phyloP scores from a whole-genome alignment of 2,329 filamentous ascomycete species.

The Fusarium cicatricum region DNA sequence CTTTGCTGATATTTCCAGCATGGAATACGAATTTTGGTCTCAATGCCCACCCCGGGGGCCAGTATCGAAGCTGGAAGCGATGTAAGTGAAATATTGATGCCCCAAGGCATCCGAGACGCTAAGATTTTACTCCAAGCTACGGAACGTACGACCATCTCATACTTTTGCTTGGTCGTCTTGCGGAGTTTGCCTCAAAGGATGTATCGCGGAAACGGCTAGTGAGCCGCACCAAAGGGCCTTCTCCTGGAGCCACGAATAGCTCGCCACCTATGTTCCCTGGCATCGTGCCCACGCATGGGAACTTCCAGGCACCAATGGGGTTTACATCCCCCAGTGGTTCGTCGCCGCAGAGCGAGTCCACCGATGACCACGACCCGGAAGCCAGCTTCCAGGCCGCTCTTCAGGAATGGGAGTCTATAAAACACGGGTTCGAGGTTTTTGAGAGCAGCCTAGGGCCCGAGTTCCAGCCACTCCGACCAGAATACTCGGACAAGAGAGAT shows the following conservation, averaged over 20 bases:
- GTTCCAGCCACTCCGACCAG: conserved; percentile 78
- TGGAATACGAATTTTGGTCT: conserved; percentile 83
- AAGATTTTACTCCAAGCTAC: conserved; percentile 64
- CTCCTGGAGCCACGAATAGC: conserved; percentile 38
- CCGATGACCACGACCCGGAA: conserved; percentile 67
- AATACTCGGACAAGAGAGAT: conserved; percentile 67
- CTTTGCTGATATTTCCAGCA: conserved; percentile 57
- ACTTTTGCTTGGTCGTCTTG: conserved; percentile 80
- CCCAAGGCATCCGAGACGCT: background rate
- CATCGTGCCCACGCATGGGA: conserved; percentile 62
- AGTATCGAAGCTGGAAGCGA: conserved; percentile 77
- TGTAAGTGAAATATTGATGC: conserved; percentile 55
- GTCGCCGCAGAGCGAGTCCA: conserved; percentile 53
- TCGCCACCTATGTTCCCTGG: conserved; percentile 60
- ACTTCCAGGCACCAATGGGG: conserved; percentile 60
- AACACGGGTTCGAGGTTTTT: conserved; percentile 73
- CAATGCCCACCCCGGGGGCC: conserved; percentile 87
- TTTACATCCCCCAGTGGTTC: conserved; percentile 60
- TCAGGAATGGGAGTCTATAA: conserved; percentile 80
- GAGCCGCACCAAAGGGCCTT: conserved; percentile 45
- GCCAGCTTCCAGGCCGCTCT: conserved; percentile 73
- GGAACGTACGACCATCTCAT: conserved; percentile 90
- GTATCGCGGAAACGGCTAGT: conserved; percentile 78
- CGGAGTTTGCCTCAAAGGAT: conserved; percentile 81
- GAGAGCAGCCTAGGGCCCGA: conserved; percentile 72